Evolutionary conservation across 441 rosid species (phyloP), one percentile per base, ranked within the genome.

Genomic region (Populus hybrid): DNA sequence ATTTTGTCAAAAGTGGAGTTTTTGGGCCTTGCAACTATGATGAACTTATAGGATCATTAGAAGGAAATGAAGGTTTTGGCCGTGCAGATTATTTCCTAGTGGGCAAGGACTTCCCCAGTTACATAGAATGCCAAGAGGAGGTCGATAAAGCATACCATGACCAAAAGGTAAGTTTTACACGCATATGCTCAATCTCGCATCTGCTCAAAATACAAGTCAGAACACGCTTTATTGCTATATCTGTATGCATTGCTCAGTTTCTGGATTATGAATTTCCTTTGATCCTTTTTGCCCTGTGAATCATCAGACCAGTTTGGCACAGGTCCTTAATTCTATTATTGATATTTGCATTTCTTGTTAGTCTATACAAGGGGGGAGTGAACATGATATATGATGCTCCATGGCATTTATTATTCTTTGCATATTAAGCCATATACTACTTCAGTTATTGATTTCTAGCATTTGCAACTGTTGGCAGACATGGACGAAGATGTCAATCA

Each of bases 41-140:
- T 72, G 95, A 89, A 81, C 80, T 96, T 76, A 78, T 96, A 16
- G 97, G 93, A 78, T 91, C 99, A 10, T 79, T 96, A 50, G 99
- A 96, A 89, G 98, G 99, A 79, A 89, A 91, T 11, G 89, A 94
- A 87, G 99, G 97, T 21, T 96, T 84, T 75, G 98, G 98, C 9
- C 85, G 82, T 59, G 98, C 91, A 9, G 99, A 96, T 82, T 94
- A 92, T 84, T 96, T 96, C 87, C 97, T 96, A 0, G 98, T 94
- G 36, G 98, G 97, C 83, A 91, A 91, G 83, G 99, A 96, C 88
- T 96, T 96, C 80, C 94, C 98, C 50, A 89, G 97, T 83, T 96
- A 94, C 86, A 61, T 94, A 63, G 89, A 94, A 81, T 94, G 98
- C 86, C 99, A 94, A 82, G 96, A 91, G 80, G 78, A 87, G 81